These are phyloP conservation scores for Closterium sp. DNA, from an alignment of 139 green algal genomes.

Conservation along the genomic window DNA sequence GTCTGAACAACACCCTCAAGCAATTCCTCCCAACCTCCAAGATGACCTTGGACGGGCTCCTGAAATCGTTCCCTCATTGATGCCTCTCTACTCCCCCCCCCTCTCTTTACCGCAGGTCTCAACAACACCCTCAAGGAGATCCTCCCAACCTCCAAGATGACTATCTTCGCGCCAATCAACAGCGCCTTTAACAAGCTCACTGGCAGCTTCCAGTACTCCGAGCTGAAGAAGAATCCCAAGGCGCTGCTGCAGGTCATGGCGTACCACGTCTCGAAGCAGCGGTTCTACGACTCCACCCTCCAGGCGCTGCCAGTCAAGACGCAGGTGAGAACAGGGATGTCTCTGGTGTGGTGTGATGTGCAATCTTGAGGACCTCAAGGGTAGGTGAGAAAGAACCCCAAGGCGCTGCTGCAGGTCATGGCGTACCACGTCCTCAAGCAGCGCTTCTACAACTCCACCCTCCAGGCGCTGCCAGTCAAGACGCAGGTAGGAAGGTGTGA, in stretches of 20 bases:
- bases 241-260: background rate
- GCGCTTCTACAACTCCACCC: background rate
- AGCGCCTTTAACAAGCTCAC: background rate
- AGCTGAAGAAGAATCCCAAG: background rate
- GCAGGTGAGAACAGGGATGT: too few species aligned
- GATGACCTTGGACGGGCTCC: too few species aligned
- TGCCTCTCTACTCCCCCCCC: too few species aligned
- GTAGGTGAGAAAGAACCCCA: too few species aligned
- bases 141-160: background rate
- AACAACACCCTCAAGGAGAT: background rate
- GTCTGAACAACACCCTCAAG: background rate
- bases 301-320: too few species aligned
- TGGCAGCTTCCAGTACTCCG: background rate
- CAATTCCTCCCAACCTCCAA: background rate
- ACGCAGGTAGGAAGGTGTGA: background rate
- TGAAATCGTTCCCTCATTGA: too few species aligned
- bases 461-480: background rate
- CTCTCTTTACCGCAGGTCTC: background rate
- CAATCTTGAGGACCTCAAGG: too few species aligned
- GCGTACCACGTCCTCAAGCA: too few species aligned
- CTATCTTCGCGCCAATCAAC: background rate
- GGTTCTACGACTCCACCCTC: background rate
- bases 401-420: too few species aligned
- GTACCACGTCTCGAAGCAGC: background rate
- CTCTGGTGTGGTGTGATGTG: too few species aligned